These are phyloP conservation scores for Phytopythium sindhum DNA, from an alignment of 352 stramenopile genomes.

Conservation along the genomic window DNA sequence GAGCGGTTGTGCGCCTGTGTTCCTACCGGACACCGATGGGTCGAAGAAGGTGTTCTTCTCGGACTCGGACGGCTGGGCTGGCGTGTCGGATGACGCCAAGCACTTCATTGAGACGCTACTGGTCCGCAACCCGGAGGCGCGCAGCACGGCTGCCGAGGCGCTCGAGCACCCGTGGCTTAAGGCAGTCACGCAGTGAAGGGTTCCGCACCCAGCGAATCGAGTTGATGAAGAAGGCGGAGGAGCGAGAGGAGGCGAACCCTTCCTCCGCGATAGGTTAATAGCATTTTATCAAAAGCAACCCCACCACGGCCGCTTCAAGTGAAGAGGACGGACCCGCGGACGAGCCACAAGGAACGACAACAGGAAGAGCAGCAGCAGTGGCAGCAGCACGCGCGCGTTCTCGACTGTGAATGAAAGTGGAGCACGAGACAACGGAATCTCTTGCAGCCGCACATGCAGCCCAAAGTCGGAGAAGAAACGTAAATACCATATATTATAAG, in stretches of 20 bases:
- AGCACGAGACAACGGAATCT: background rate
- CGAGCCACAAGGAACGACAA: constrained; percentile 5
- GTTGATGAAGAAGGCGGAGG: too few relatives aligned
- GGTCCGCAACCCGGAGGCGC: constrained; percentile 74
- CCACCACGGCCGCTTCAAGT: constrained; percentile 1
- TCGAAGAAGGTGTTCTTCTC: constrained; percentile 75
- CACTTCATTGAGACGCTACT: constrained; percentile 69
- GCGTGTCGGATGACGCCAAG: constrained; percentile 56
- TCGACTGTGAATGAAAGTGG: background rate
- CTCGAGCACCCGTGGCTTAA: constrained; percentile 75
- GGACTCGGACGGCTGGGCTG: constrained; percentile 56
- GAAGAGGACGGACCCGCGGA: constrained; percentile 4
- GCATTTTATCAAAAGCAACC: constrained; percentile 26
- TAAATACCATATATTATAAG: constrained; percentile 8
- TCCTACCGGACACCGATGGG: constrained; percentile 53
- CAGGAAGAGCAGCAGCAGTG: constrained; percentile 8
- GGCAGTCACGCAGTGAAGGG: constrained; percentile 16
- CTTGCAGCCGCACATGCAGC: background rate
- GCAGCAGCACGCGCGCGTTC: constrained; percentile 1
- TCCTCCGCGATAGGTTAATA: constrained; percentile 20
- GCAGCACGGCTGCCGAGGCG: constrained; percentile 61
- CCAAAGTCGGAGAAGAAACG: background rate
- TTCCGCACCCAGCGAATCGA: background rate
- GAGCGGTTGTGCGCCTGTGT: constrained; percentile 75
- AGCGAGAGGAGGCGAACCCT: background rate